Conservation (phyloP, 192 early-diverging fungal genomes). For the Linnemannia exigua region DNA sequence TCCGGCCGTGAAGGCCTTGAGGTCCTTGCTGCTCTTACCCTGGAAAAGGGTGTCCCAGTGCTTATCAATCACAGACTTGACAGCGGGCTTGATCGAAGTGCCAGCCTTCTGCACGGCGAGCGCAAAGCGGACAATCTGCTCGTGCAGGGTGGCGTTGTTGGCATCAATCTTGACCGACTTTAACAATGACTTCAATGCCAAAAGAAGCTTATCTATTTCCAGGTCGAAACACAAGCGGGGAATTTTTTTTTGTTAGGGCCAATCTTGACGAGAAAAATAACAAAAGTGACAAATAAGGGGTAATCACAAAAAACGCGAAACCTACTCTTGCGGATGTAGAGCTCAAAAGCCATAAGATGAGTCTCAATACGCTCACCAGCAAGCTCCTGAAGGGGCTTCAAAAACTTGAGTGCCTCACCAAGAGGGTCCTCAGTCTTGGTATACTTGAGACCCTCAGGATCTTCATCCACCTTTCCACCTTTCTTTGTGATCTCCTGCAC, state of each 20-base stretch:
- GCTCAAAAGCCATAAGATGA: conserved; percentile 73
- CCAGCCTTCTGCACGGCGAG: conserved; percentile 55
- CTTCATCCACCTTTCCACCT: conserved; percentile 71
- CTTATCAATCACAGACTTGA: conserved; percentile 47
- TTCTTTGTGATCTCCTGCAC: conserved; percentile 64
- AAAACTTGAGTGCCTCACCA: conserved; percentile 81
- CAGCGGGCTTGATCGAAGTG: conserved; percentile 22
- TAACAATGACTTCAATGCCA: conserved; percentile 74
- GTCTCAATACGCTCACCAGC: conserved; percentile 69
- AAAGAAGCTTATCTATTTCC: conserved; percentile 70
- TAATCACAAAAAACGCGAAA: not conserved
- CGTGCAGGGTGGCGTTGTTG: conserved; percentile 57
- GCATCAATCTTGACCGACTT: conserved; percentile 63
- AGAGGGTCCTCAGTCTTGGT: conserved; percentile 76
- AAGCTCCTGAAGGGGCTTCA: conserved; percentile 77
- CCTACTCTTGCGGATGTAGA: conserved; percentile 77
- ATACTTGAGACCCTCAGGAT: conserved; percentile 81
- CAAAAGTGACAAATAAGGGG: not conserved
- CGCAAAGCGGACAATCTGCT: conserved; percentile 63
- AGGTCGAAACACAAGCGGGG: conserved; percentile 3
- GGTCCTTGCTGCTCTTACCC: conserved; percentile 6
- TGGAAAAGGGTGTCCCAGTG: conserved; percentile 42
- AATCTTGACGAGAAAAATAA: too few relatives aligned
- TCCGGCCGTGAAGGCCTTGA: conserved; percentile 12
- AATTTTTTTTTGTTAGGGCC: too few relatives aligned